Evolutionary conservation across 371 early-diverging fungal genomes (phyloP), one percentile per base, ranked within the genome.

Genomic region (Edhazardia aedis): DNA sequence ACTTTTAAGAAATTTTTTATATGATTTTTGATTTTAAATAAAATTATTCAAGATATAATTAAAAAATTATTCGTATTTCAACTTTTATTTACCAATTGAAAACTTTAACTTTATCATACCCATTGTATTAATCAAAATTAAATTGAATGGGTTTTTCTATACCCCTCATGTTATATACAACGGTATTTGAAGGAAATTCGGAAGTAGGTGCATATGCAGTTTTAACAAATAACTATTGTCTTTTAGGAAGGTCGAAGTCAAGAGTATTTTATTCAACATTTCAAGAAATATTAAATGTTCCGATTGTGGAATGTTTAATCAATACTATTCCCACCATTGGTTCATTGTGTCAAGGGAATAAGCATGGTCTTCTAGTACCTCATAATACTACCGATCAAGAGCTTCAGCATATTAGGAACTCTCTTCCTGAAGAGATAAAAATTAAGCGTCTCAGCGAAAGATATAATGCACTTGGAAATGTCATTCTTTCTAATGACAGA

Each of bases 401-500:
- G 74, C 80, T 96, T 29, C 87, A 88, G 72, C 93, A 94, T 66
- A 70, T 98, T 45, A 79, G 95, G 55, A 93, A 94, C 75, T 81
- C 88, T 18, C 77, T 98, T 7, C 96, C 99, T 9, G 94, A 95
- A 27, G 67, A 76, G 28, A 84, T 98, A 16, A 79, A 78, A 25
- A 86, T 96, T 56, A 88, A 88, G 72, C 79, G 95, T 53, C 82
- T 95, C 9, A 91, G 91, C 65, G 99, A 98, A 75, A 80, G 94
- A 47, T 75, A 93, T 19, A 91, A 92, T 29, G 95, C 95, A 3
- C 75, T 96, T 26, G 99, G 99, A 55, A 98, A 98, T 70, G 89
- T 92, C 24, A 86, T 98, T 72, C 85, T 91, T 9, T 96, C 96
- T 77, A 98, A 98, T 70, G 99, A 98, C 69, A 85, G 92, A 65